These are phyloP conservation scores for Annulohypoxylon truncatum DNA, from an alignment of 2,329 filamentous ascomycete species.

Conservation along the genomic window DNA sequence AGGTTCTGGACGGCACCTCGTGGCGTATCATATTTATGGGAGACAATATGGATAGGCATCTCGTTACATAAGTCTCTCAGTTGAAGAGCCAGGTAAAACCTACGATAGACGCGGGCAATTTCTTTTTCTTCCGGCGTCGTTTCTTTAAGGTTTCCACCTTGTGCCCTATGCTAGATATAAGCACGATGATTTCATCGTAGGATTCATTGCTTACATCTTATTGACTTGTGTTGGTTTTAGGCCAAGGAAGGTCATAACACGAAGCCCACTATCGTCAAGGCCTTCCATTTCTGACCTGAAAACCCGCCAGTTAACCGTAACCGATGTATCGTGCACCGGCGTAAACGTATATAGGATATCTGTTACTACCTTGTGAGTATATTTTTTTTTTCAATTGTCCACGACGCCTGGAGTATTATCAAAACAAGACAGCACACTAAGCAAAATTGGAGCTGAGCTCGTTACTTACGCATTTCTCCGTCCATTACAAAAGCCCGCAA, in stretches of 20 bases:
- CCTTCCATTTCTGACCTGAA: slow-evolving; percentile 77
- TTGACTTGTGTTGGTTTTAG: slow-evolving; percentile 75
- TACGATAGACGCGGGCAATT: slow-evolving; percentile 71
- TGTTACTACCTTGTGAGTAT: slow-evolving; percentile 19
- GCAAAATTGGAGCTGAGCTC: neutral
- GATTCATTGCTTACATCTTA: slow-evolving; percentile 64
- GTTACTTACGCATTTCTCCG: slow-evolving; percentile 71
- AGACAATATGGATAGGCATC: slow-evolving; percentile 75
- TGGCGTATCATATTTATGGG: slow-evolving; percentile 76
- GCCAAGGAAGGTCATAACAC: slow-evolving; percentile 75
- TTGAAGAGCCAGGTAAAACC: slow-evolving; percentile 81
- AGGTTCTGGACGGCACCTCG: slow-evolving; percentile 78
- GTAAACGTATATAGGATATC: slow-evolving; percentile 79
- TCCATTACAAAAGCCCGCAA: slow-evolving; percentile 82
- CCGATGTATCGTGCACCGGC: slow-evolving; percentile 69
- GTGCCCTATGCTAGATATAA: slow-evolving; percentile 62
- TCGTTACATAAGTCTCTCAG: slow-evolving; percentile 85
- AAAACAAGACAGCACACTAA: neutral
- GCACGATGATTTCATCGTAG: slow-evolving; percentile 1
- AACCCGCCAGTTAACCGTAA: slow-evolving; percentile 75
- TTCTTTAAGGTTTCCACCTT: slow-evolving; percentile 73
- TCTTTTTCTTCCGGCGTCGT: slow-evolving; percentile 70
- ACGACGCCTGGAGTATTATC: neutral
- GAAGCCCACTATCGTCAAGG: slow-evolving; percentile 76
- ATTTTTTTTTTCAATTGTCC: neutral